These are phyloP conservation scores for Pythium coloratum DNA, from an alignment of 352 stramenopile genomes.

Conservation along the genomic window DNA sequence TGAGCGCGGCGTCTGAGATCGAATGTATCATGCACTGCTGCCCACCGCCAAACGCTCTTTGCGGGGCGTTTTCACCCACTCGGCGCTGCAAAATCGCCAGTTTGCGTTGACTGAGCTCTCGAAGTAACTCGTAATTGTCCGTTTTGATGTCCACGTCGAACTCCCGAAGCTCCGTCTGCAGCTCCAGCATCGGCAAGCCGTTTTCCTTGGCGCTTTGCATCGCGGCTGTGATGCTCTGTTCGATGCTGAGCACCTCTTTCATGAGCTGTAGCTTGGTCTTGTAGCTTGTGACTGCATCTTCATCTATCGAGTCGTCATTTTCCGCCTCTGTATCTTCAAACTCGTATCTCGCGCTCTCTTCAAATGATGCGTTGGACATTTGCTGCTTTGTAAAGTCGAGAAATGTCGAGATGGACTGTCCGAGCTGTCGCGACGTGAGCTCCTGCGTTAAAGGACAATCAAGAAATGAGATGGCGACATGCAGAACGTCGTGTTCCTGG, in stretches of 20 bases:
- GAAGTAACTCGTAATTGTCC: background rate
- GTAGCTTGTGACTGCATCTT: background rate
- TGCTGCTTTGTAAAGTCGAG: slow-evolving; percentile 3
- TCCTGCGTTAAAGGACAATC: slow-evolving; percentile 1
- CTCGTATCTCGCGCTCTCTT: background rate
- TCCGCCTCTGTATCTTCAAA: background rate
- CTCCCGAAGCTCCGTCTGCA: background rate
- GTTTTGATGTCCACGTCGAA: slow-evolving; percentile 6
- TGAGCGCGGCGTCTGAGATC: slow-evolving; percentile 5
- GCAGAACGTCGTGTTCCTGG: background rate
- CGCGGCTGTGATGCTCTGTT: slow-evolving; percentile 6
- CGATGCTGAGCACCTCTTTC: background rate
- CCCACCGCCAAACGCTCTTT: background rate
- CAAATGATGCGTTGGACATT: slow-evolving; percentile 10
- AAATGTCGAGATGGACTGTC: slow-evolving; percentile 17
- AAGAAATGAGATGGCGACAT: background rate
- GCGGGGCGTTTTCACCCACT: background rate
- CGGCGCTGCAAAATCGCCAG: slow-evolving; percentile 4
- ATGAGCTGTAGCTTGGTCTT: background rate
- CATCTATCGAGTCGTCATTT: background rate
- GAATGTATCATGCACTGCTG: background rate
- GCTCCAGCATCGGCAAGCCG: background rate
- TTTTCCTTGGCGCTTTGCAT: background rate
- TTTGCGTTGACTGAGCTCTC: slow-evolving; percentile 11
- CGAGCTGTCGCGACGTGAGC: slow-evolving; percentile 16